A percentile compares a stretch with the other conserved stretches of the same genome.
Evolutionary conservation across 1,284 basidiomycete species (phyloP).

Genomic region (Vanrija sp.): DNA sequence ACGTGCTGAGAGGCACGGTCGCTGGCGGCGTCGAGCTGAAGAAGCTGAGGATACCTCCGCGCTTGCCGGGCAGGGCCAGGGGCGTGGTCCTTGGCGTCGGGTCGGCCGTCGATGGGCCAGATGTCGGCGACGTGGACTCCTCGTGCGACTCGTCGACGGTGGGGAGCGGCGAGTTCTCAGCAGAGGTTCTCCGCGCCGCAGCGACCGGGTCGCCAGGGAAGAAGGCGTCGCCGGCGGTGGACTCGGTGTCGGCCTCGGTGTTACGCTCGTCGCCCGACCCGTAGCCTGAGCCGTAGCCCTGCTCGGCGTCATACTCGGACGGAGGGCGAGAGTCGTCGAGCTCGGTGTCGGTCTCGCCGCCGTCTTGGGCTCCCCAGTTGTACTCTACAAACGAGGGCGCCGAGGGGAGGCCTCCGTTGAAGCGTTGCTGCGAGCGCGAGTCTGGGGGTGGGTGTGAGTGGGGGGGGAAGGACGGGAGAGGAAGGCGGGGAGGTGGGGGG

Average conservation of each 20-base stretch:
- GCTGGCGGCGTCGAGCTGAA: slow-evolving; percentile 13
- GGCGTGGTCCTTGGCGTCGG: neutral
- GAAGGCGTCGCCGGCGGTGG: slow-evolving; percentile 5
- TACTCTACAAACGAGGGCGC: slow-evolving; percentile 46
- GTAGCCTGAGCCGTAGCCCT: slow-evolving; percentile 7
- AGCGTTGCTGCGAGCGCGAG: slow-evolving; percentile 46
- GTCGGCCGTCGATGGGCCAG: neutral
- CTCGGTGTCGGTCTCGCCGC: slow-evolving; percentile 5
- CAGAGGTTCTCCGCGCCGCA: slow-evolving; percentile 1
- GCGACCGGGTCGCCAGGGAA: slow-evolving; percentile 11
- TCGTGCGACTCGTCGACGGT: slow-evolving; percentile 10
- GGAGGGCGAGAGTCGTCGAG: neutral
- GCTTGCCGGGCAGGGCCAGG: slow-evolving; percentile 5
- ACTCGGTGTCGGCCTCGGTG: slow-evolving; percentile 24
- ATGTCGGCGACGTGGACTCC: slow-evolving; percentile 2
- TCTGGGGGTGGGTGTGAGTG: slow-evolving; percentile 22
- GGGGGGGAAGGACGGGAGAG: neutral
- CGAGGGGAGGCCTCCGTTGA: slow-evolving; percentile 35
- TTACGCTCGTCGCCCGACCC: slow-evolving; percentile 18
- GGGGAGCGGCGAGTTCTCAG: slow-evolving; percentile 6
- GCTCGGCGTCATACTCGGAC: slow-evolving; percentile 13
- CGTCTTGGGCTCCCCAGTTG: slow-evolving; percentile 10
- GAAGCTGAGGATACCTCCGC: slow-evolving; percentile 12
- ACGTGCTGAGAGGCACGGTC: slow-evolving; percentile 2
- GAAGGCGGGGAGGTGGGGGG: slow-evolving; percentile 7